phyloP scores from a whole-genome alignment of 768 basidiomycete genomes.

The Leccinum rimulosum region DNA sequence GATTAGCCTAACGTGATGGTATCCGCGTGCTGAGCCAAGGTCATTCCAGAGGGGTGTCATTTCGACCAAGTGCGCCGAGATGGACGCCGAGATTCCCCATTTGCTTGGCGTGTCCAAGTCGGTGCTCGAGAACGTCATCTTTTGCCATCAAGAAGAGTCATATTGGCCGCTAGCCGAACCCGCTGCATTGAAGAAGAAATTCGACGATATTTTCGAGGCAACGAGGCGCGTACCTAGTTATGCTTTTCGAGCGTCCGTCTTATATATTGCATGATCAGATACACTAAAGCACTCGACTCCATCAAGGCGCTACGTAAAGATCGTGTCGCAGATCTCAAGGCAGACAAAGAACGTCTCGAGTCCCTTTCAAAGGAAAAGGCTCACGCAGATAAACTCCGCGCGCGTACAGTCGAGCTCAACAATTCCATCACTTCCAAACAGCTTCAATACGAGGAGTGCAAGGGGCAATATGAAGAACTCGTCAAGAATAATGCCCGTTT shows the following conservation, averaged over 20 bases:
- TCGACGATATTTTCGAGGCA: slow-evolving; percentile 99
- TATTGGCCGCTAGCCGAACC: slow-evolving; percentile 98
- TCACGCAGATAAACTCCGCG: slow-evolving; percentile 80
- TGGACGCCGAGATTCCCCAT: slow-evolving; percentile 92
- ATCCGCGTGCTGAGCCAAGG: neutral
- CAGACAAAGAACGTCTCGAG: slow-evolving; percentile 84
- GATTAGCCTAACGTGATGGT: no score
- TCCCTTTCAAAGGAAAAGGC: slow-evolving; percentile 78
- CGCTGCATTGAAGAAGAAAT: slow-evolving; percentile 92
- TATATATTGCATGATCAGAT: slow-evolving; percentile 50
- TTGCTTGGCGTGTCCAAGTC: slow-evolving; percentile 94
- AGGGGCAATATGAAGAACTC: slow-evolving; percentile 60
- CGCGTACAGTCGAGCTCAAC: slow-evolving; percentile 60
- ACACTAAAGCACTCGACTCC: slow-evolving; percentile 93
- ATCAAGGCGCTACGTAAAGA: slow-evolving; percentile 93
- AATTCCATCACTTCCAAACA: slow-evolving; percentile 66
- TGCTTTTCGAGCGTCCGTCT: neutral
- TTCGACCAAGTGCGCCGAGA: slow-evolving; percentile 96
- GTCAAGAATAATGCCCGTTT: slow-evolving; percentile 73
- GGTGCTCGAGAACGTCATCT: slow-evolving; percentile 99
- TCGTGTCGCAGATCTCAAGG: slow-evolving; percentile 84
- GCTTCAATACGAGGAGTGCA: slow-evolving; percentile 68
- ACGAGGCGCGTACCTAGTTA: slow-evolving; percentile 61
- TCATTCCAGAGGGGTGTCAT: slow-evolving; percentile 71
- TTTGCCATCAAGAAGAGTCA: slow-evolving; percentile 98